Base-by-base conservation (phyloP, 495 filamentous ascomycete species). In the Aspergillus olivimuriae region DNA sequence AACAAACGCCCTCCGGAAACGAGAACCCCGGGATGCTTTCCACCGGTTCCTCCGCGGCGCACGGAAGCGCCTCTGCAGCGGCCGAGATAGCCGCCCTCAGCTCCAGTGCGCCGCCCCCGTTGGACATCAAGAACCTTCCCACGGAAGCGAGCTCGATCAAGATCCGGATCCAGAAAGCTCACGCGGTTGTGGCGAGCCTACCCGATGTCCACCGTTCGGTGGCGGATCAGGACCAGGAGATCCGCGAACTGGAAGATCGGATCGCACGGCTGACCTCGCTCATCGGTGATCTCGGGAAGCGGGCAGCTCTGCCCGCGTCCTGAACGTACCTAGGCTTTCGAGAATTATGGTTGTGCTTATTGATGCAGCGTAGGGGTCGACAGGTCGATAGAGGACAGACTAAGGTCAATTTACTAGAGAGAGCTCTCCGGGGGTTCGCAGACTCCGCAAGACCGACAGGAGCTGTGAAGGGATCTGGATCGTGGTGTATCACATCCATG, bases 151-250 rank as follows among this genome's bases (percentile, higher is more conserved):
- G 84, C 46, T 73, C 75, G 12, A 67, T 98, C 47, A 86, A 82
- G 55, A 80, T 87, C 62, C 84, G 86, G 58, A 76, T 96, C 41
- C 82, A 87, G 56, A 84, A 80, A 50, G 91, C 90, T 37, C 73
- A 84, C 14, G 66, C 51, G 7, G 79, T 83, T 30, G 72, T 95
- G 10, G 72, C 77, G 44, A 66, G 65, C 41, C 66, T 96, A 48
- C 85, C 86, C 10, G 89, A 94, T 65, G 72, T 92, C 35, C 68
- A 80, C 10, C 74, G 87, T 39, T 75, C 69, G n/a, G 65, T 87
- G 2, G 68, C 75, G 35, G 88, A 95, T 56, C 89, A 95, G 67
- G 76, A 87, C 48, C 74, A 64, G 31, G 90, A 95, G 72, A 89
- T 96, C 34, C 50, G 49, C 34, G 81, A 83, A 54, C 72, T 96